A percentile compares a stretch with the other conserved stretches of the same genome.
Evolutionary conservation across 192 early-diverging fungal genomes (phyloP).

Genomic region (Umbelopsis sp.): DNA sequence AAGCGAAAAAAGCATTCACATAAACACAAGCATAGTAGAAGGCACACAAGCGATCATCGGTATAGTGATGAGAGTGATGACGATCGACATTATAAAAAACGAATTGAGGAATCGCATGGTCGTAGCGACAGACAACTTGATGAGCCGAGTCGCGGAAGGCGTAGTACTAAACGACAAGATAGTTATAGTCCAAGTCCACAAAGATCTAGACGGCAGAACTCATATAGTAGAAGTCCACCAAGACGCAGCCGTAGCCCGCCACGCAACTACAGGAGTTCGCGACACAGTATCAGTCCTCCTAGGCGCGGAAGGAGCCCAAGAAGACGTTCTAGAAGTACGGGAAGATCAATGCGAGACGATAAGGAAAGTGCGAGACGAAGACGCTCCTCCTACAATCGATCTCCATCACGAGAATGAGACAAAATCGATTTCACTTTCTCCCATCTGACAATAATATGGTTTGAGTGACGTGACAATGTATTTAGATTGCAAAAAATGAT

Average conservation of each 20-base stretch:
- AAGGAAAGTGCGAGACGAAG: no score
- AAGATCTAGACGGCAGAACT: not conserved
- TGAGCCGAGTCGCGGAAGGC: no score
- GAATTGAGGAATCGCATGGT: not conserved
- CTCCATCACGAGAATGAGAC: no score
- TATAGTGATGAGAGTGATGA: conserved; percentile 12
- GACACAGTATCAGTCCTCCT: no score
- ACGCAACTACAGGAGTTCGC: no score
- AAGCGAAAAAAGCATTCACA: conserved; percentile 24
- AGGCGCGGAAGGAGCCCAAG: not conserved
- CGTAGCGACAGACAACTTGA: not conserved
- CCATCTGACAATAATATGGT: no score
- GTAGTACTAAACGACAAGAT: no score
- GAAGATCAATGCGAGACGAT: no score
- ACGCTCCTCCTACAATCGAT: no score
- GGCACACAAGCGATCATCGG: not conserved
- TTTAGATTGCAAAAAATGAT: no score
- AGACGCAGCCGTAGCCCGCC: not conserved
- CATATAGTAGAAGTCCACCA: conserved; percentile 5
- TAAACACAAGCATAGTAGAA: conserved; percentile 11
- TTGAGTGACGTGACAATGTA: no score
- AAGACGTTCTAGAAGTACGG: not conserved
- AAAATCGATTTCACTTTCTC: no score
- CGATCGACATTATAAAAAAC: conserved; percentile 16
- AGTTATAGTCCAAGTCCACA: not conserved